Percentiles rank a stretch among this genome's conserved stretches.
These are phyloP conservation scores for Citrus glauca DNA, from an alignment of 345 rosid species.

Conservation along the genomic window DNA sequence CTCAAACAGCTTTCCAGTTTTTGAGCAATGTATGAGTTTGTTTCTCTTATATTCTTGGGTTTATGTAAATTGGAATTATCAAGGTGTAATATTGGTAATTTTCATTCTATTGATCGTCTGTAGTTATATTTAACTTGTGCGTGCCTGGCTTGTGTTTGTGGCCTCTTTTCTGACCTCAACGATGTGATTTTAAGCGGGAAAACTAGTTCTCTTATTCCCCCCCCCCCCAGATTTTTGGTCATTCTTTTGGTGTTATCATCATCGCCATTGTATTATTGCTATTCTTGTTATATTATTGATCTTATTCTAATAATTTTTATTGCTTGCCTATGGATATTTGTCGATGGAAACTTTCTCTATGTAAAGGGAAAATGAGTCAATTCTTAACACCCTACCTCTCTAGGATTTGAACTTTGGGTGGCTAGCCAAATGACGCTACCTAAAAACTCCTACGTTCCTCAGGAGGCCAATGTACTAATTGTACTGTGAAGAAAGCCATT, in stretches of 20 bases:
- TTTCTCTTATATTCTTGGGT: not conserved
- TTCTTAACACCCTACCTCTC: no score
- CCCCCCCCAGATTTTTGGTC: not conserved
- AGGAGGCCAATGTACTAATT: not conserved
- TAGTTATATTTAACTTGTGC: slow-evolving; percentile 12
- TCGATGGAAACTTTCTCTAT: not conserved
- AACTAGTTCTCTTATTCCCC: not conserved
- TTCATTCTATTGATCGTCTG: not conserved
- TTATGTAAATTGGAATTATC: slow-evolving; percentile 1
- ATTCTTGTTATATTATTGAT: not conserved
- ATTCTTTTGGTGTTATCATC: not conserved
- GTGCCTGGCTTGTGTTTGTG: not conserved
- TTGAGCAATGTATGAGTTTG: slow-evolving; percentile 65
- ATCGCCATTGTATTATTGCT: not conserved
- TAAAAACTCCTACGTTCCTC: no score
- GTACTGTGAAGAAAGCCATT: not conserved
- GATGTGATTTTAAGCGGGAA: not conserved
- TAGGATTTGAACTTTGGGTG: no score
- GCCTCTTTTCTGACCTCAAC: not conserved
- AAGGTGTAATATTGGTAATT: slow-evolving; percentile 1
- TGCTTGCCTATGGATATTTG: not conserved
- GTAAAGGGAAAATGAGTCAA: not conserved
- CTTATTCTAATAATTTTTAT: not conserved
- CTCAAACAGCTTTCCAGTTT: slow-evolving; percentile 77
- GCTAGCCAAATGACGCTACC: no score